Evolutionary conservation across 2,329 filamentous ascomycete species (phyloP).

Genomic region (Aspergillus udagawae): DNA sequence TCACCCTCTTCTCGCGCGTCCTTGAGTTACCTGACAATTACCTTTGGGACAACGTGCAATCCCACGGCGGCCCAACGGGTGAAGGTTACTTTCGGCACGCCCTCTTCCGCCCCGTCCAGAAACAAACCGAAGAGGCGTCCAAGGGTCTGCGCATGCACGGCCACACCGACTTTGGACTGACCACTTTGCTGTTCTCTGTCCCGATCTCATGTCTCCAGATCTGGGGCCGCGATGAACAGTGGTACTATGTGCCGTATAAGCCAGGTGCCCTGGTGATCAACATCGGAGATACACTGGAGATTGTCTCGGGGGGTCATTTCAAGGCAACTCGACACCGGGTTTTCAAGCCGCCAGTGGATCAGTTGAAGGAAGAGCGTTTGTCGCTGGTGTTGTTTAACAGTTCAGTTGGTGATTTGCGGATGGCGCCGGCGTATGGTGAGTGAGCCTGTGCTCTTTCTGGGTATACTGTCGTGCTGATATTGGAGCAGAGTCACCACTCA

Average conservation of each 20-base stretch:
- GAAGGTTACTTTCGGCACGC: too few relatives aligned
- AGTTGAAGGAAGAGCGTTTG: too few relatives aligned
- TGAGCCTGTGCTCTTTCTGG: too few relatives aligned
- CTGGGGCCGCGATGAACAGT: constrained; percentile 42
- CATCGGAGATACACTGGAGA: constrained; percentile 44
- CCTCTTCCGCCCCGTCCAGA: constrained; percentile 11
- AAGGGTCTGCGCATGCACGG: constrained; percentile 41
- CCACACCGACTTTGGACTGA: constrained; percentile 48
- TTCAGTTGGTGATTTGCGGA: too few relatives aligned
- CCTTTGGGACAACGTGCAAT: too few relatives aligned
- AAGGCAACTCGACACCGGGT: too few relatives aligned
- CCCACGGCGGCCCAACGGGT: too few relatives aligned
- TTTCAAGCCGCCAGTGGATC: too few relatives aligned
- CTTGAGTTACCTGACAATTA: constrained; percentile 37
- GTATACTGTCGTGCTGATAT: too few relatives aligned
- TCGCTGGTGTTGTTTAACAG: too few relatives aligned
- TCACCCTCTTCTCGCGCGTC: constrained; percentile 42
- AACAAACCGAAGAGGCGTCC: constrained; percentile 35
- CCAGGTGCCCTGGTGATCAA: constrained; percentile 49
- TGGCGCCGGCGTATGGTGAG: too few relatives aligned
- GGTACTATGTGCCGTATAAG: constrained; percentile 44
- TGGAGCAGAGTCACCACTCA: too few relatives aligned
- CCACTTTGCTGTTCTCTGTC: constrained; percentile 47
- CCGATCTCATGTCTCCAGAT: constrained; percentile 48
- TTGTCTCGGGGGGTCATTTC: constrained; percentile 22